Evolutionary conservation across 352 stramenopile genomes (phyloP).

Genomic region (Phytophthora citrophthora): DNA sequence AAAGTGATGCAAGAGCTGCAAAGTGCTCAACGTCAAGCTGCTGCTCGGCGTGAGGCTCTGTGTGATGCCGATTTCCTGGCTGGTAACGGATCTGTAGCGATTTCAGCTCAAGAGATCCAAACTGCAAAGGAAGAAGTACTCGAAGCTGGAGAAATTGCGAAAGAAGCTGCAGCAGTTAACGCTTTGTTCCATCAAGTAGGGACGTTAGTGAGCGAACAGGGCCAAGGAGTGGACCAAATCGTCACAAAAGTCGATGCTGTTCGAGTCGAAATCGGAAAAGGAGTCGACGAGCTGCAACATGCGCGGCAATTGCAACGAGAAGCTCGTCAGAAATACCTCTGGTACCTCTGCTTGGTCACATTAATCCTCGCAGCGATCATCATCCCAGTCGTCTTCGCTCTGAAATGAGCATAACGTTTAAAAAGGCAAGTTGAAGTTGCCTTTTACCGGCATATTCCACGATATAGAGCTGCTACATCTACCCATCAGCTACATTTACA

Average conservation of each 20-base stretch:
- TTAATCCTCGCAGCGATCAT: slow-evolving; percentile 54
- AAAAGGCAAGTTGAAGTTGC: slow-evolving; percentile 15
- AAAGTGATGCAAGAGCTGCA: slow-evolving; percentile 76
- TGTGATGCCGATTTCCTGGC: slow-evolving; percentile 77
- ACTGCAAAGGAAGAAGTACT: slow-evolving; percentile 80
- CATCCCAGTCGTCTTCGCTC: slow-evolving; percentile 55
- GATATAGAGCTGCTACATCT: slow-evolving; percentile 2
- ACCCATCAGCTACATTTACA: not conserved
- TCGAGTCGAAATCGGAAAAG: slow-evolving; percentile 73
- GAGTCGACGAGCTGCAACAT: slow-evolving; percentile 74
- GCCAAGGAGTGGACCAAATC: slow-evolving; percentile 76
- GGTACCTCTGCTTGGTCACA: slow-evolving; percentile 43
- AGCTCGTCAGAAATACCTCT: slow-evolving; percentile 67
- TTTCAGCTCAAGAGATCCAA: slow-evolving; percentile 75
- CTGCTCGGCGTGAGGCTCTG: slow-evolving; percentile 61
- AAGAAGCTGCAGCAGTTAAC: slow-evolving; percentile 71
- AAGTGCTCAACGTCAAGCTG: slow-evolving; percentile 57
- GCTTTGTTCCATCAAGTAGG: slow-evolving; percentile 75
- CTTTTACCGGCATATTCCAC: slow-evolving; percentile 4
- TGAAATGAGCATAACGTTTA: slow-evolving; percentile 16
- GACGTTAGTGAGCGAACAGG: slow-evolving; percentile 65
- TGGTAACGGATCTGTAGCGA: slow-evolving; percentile 36
- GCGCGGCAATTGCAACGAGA: slow-evolving; percentile 66
- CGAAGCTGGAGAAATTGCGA: slow-evolving; percentile 64
- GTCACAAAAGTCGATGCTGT: slow-evolving; percentile 75